These are phyloP conservation scores for Gracilaria gracilis DNA, from an alignment of 23 red algal species.

Conservation along the genomic window DNA sequence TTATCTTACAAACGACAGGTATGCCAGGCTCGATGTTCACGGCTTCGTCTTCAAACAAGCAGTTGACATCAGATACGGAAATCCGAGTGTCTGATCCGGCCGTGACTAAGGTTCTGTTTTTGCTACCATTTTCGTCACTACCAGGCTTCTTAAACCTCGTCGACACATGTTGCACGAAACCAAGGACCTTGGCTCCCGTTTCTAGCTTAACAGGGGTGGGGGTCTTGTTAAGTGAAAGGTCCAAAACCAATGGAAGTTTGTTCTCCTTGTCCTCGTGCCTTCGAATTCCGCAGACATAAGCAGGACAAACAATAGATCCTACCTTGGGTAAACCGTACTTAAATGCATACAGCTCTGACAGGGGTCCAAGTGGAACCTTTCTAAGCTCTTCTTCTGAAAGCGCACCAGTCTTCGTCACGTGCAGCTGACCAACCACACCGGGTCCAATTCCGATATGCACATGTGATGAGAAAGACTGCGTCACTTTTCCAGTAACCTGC, in stretches of 20 bases:
- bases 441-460: constrained; percentile 34
- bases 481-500: constrained; percentile 48
- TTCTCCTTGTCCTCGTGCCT: constrained; percentile 9
- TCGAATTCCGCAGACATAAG: constrained; percentile 45
- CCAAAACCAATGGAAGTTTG: constrained; percentile 35
- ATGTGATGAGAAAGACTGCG: constrained; percentile 30
- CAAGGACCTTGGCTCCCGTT: constrained; percentile 22
- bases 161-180: constrained; percentile 56
- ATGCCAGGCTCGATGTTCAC: constrained; percentile 3
- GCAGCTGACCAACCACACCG: constrained; percentile 57
- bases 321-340: constrained; percentile 41
- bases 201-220: neutral
- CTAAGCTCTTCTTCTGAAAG: constrained; percentile 35
- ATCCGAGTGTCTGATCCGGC: constrained; percentile 10
- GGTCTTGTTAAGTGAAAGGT: constrained; percentile 21
- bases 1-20: constrained; percentile 52
- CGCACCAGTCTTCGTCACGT: constrained; percentile 39
- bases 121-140: neutral
- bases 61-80: constrained; percentile 44
- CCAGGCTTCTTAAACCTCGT: neutral
- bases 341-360: neutral
- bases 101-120: constrained; percentile 1
- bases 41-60: constrained; percentile 10
- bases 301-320: constrained; percentile 19
- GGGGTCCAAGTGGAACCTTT: neutral